phyloP scores from a whole-genome alignment of 2,329 filamentous ascomycete species.

The Sphaerulina musiva region DNA sequence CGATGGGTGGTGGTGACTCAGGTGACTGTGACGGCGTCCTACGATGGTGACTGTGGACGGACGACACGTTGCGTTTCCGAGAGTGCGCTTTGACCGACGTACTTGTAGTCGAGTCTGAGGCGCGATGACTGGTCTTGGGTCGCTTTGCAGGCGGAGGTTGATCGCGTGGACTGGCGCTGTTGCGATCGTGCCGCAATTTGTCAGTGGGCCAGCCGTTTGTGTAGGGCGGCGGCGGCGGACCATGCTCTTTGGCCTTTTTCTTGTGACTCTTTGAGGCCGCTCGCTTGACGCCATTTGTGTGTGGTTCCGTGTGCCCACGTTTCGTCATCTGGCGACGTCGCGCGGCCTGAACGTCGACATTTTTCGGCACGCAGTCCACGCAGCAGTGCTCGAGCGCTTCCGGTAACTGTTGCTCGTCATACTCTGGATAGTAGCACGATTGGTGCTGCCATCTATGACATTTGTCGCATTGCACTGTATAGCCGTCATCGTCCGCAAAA shows the following conservation, averaged over 20 bases:
- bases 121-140: slow-evolving; percentile 71
- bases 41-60: slow-evolving; percentile 54
- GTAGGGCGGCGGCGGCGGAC: slow-evolving; percentile 40
- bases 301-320: slow-evolving; percentile 51
- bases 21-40: slow-evolving; percentile 74
- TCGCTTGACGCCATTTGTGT: slow-evolving; percentile 55
- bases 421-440: slow-evolving; percentile 84
- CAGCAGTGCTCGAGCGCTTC: slow-evolving; percentile 67
- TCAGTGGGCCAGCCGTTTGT: slow-evolving; percentile 59
- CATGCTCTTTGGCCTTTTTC: slow-evolving; percentile 71
- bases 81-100: slow-evolving; percentile 47
- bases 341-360: slow-evolving; percentile 66
- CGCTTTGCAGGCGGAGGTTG: slow-evolving; percentile 64
- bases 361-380: slow-evolving; percentile 75
- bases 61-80: slow-evolving; percentile 56
- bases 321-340: slow-evolving; percentile 41
- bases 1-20: slow-evolving; percentile 26
- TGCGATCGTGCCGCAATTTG: slow-evolving; percentile 53
- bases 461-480: slow-evolving; percentile 90
- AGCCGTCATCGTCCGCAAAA: slow-evolving; percentile 91
- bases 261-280: slow-evolving; percentile 74
- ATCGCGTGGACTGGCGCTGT: slow-evolving; percentile 47
- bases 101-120: slow-evolving; percentile 66
- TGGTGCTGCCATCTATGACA: slow-evolving; percentile 99
- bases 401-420: slow-evolving; percentile 54